These are phyloP conservation scores for Aureobasidium sp. DNA, from an alignment of 2,329 filamentous ascomycete species.

Conservation along the genomic window DNA sequence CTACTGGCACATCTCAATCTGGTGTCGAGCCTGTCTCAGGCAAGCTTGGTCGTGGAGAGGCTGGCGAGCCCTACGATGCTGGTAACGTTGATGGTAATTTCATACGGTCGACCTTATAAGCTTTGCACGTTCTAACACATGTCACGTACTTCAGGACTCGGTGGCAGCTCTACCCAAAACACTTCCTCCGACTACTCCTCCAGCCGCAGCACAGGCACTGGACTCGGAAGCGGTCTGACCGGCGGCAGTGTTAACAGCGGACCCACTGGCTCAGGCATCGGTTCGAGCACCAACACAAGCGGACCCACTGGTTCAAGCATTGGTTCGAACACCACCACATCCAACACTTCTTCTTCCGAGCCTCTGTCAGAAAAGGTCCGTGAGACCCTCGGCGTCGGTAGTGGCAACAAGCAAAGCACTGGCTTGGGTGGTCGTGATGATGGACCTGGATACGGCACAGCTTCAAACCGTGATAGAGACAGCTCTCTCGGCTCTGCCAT, in stretches of 20 bases:
- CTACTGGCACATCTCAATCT: slow-evolving; percentile 29
- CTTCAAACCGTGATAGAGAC: slow-evolving; percentile 5
- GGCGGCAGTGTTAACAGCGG: background rate
- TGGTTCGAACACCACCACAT: background rate
- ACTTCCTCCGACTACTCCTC: slow-evolving; percentile 1
- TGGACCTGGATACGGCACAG: slow-evolving; percentile 11
- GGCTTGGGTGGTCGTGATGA: slow-evolving; percentile 3
- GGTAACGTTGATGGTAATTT: slow-evolving; percentile 72
- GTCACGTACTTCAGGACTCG: slow-evolving; percentile 1
- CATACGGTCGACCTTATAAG: background rate
- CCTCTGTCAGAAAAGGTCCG: slow-evolving; percentile 8
- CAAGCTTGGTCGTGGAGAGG: slow-evolving; percentile 69
- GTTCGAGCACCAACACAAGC: background rate
- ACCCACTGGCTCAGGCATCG: background rate
- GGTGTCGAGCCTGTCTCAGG: slow-evolving; percentile 78
- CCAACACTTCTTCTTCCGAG: background rate
- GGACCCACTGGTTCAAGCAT: background rate
- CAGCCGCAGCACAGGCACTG: background rate
- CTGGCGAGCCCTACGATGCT: slow-evolving; percentile 79
- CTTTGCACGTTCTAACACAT: background rate
- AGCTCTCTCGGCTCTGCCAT: slow-evolving; percentile 9
- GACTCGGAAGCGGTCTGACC: background rate
- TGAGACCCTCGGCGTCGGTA: slow-evolving; percentile 11
- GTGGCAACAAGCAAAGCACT: background rate
- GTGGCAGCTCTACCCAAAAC: slow-evolving; percentile 1